Base-by-base conservation (phyloP, 2,329 filamentous ascomycete species). In the Cytospora paraplurivora region DNA sequence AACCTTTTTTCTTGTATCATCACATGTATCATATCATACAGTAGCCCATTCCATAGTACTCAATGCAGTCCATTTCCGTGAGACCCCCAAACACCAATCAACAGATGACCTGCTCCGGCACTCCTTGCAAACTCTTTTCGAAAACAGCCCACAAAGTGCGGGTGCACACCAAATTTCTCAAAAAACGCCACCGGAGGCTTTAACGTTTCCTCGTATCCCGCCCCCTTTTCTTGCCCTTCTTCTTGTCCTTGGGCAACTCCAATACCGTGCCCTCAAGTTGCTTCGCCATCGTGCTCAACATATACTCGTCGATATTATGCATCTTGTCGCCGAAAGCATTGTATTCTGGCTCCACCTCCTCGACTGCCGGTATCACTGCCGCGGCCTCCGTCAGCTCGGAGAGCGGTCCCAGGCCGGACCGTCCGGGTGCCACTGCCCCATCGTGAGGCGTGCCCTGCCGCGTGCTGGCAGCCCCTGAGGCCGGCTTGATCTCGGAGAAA, bases 271-370 rank as follows among this genome's bases (percentile, higher is more conserved):
- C 79, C 69, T 84, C 82, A 27, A 89, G 77, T 72, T 82, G 79
- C 67, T 77, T 87, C 53, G 83, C 82, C 87, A 93, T 91, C 62
- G 85, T 84, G 41, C 79, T 78, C 57, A 95, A 77, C 82, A 95
- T 88, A 72, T 90, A 92, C 58, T 92, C 87, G 72, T 94, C 91
- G 62, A 93, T 85, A 49, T 85, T 87, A 58, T 78, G 77, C 64
- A 89, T 81, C 60, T 73, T 79, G 47, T 78, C 80, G 7, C 85
- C 86, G 78, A 81, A 87, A 1, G 86, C 86, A 66, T 87, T 88
- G 35, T 77, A 72, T 68, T 89, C 86, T 0, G 79, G 70, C 54
- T 81, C 73, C 8, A 50, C 76, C 44, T 76, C 72, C 8, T 73
- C 75, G 4, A 69, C 68, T 1, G 50, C 62, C 17, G 27, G 66